Evolutionary conservation across 1,284 basidiomycete species (phyloP), one percentile per base, ranked within the genome.

Genomic region (Papiliotrema fonsecae): DNA sequence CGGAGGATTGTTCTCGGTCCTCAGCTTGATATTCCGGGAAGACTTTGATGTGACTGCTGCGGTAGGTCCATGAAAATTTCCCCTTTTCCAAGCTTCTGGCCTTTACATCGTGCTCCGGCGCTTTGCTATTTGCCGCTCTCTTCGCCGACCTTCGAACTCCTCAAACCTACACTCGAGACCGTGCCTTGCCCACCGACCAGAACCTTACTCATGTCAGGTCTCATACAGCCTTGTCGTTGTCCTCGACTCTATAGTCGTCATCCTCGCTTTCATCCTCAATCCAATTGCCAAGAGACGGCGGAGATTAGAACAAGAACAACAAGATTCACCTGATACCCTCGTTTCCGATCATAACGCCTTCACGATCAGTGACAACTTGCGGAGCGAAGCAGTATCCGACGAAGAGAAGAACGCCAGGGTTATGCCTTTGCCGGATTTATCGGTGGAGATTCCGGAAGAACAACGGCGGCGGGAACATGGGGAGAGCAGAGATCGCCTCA

Each of bases 21-120:
- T 87, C 9, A 86, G 85, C 22, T 77, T 89, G 30, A 79, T 78
- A 19, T 88, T 88, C 75, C 82, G 85, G 58, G 62, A 71, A 6
- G 61, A 78, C 6, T 83, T 89, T 55, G 85, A 89, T 65, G 68
- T 78, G 18, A 75, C 86, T 30, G 86, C 84, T 16, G 16, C 5
- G 13, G 26, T 27, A 34, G 14, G 31, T 45, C 32, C 21, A n/a
- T n/a, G n/a, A n/a, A n/a, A n/a, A n/a, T n/a, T n/a, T n/a, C n/a
- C n/a, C n/a, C n/a, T n/a, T 42, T 19, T 11, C 19, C 11, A 19
- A 19, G 9, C 36, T 32, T 9, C n/a, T 32, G 30, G 9, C 30
- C n/a, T 9, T 32, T 32, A 9, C n/a, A 9, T 32, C 9, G 30
- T 9, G 9, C 10, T 32, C 30, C 30, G 9, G n/a, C 30, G 30